Base-by-base conservation (phyloP, 2,329 filamentous ascomycete genomes). In the Colletotrichum karsti region DNA sequence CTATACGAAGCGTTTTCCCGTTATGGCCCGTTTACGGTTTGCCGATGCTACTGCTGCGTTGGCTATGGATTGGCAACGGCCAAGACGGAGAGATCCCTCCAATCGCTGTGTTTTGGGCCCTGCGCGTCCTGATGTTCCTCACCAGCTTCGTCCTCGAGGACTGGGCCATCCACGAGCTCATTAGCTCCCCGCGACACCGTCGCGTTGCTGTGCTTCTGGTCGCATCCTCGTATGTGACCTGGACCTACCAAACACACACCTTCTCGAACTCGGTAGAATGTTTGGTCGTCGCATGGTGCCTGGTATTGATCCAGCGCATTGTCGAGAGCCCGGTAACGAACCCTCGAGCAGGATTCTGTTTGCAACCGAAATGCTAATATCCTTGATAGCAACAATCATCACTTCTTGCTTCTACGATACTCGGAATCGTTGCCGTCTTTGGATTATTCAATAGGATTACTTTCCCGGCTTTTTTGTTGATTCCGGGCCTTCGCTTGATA, bases 261-360 rank as follows among this genome's bases (percentile, higher is more conserved):
- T 98, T 99, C 79, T 98, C 95, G 70, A 99, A 99, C 81, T 97
- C 95, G 69, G 88, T 98, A 72, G 96, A 99, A 83, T 98, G 96
- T 3, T 84, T 99, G 73, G 87, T 95, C 56, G 94, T 99, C 57
- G 89, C 93, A 60, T 99, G 96, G 96, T 95, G 93, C 75, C 82
- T 99, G 79, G 95, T 98, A 53, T 82, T 99, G 78, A 95, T 98
- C 69, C 90, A 93, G 79, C 91, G 95, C 77, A 96, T 98, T 72
- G 85, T 92, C 50, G 90, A 92, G 72, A 90, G 92, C 75, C 92
- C 91, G 82, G 94, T 96, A 50, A 87, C 79, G n/a, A 26, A n/a
- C 35, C 44, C 56, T 63, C 22, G 35, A 42, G 18, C 42, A 3
- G 20, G 30, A 46, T 12, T 1, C 37, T 9, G 13, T 20, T 22